Evolutionary conservation across 108 stramenopile genomes (phyloP).

Genomic region (Cyclotella distinguenda): DNA sequence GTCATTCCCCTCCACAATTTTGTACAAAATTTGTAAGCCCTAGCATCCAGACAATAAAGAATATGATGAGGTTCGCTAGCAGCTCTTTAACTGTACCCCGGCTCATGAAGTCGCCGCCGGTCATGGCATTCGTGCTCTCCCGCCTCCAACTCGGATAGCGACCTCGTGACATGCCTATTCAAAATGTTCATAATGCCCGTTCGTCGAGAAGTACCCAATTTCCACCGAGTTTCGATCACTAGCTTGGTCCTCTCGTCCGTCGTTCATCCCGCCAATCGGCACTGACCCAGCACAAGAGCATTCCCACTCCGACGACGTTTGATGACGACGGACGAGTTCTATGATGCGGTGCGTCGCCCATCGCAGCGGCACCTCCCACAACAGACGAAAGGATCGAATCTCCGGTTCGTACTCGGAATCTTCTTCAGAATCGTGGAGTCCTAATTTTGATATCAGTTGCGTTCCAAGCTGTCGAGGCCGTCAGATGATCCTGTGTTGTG

Average conservation of each 20-base stretch:
- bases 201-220: constrained; percentile 63
- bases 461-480: too few relatives aligned
- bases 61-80: constrained; percentile 56
- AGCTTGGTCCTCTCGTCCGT: neutral
- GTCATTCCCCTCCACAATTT: constrained; percentile 73
- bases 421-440: constrained; percentile 3
- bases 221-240: constrained; percentile 32
- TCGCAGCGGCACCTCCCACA: constrained; percentile 34
- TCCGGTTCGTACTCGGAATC: neutral
- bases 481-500: too few relatives aligned
- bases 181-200: constrained; percentile 75
- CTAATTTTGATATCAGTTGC: too few relatives aligned
- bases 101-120: too few relatives aligned
- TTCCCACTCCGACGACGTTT: neutral
- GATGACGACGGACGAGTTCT: constrained; percentile 14
- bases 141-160: constrained; percentile 52
- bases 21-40: constrained; percentile 42
- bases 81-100: constrained; percentile 11
- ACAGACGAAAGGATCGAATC: constrained; percentile 31
- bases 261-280: neutral
- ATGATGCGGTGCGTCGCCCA: constrained; percentile 33
- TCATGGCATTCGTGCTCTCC: too few relatives aligned
- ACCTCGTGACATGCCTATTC: constrained; percentile 54
- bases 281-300: too few relatives aligned
- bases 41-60: constrained; percentile 56